Evolutionary conservation across 2,329 filamentous ascomycete genomes (phyloP).

Genomic region (Fusarium sacchari): DNA sequence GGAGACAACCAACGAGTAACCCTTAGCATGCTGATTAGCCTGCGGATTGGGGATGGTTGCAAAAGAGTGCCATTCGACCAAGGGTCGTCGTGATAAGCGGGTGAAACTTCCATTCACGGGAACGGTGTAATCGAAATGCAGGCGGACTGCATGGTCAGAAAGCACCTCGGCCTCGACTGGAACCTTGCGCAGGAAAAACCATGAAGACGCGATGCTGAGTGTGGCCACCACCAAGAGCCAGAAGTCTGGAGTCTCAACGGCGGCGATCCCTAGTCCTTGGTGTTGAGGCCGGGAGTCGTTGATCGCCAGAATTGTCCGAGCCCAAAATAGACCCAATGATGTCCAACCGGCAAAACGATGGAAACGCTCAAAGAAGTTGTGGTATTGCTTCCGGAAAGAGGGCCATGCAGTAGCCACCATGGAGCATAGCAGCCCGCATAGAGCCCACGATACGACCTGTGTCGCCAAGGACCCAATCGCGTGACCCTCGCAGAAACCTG

Average conservation of each 20-base stretch:
- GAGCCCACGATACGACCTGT: slow-evolving; percentile 64
- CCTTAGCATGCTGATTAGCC: slow-evolving; percentile 46
- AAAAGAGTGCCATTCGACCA: slow-evolving; percentile 80
- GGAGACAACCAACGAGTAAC: slow-evolving; percentile 76
- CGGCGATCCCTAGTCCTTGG: slow-evolving; percentile 49
- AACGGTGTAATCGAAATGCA: slow-evolving; percentile 73
- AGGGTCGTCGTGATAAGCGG: slow-evolving; percentile 69
- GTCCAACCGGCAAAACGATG: slow-evolving; percentile 82
- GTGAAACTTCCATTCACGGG: slow-evolving; percentile 59
- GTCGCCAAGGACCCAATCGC: slow-evolving; percentile 53
- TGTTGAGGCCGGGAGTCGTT: slow-evolving; percentile 53
- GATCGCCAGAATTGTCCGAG: slow-evolving; percentile 66
- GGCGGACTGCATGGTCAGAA: slow-evolving; percentile 76
- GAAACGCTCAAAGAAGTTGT: slow-evolving; percentile 75
- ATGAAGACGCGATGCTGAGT: slow-evolving; percentile 74
- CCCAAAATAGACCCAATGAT: slow-evolving; percentile 72
- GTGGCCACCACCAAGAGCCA: slow-evolving; percentile 77
- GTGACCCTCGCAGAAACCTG: slow-evolving; percentile 42
- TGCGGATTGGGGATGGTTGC: slow-evolving; percentile 73
- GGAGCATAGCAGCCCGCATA: slow-evolving; percentile 65
- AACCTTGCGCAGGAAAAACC: slow-evolving; percentile 76
- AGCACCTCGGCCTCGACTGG: slow-evolving; percentile 72
- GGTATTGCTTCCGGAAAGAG: slow-evolving; percentile 67
- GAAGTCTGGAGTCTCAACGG: slow-evolving; percentile 58
- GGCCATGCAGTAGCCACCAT: slow-evolving; percentile 74